A percentile compares a stretch with the other conserved stretches of the same genome.
These are phyloP conservation scores for Eutrema yunnanense DNA, from an alignment of 345 rosid species.

Conservation along the genomic window DNA sequence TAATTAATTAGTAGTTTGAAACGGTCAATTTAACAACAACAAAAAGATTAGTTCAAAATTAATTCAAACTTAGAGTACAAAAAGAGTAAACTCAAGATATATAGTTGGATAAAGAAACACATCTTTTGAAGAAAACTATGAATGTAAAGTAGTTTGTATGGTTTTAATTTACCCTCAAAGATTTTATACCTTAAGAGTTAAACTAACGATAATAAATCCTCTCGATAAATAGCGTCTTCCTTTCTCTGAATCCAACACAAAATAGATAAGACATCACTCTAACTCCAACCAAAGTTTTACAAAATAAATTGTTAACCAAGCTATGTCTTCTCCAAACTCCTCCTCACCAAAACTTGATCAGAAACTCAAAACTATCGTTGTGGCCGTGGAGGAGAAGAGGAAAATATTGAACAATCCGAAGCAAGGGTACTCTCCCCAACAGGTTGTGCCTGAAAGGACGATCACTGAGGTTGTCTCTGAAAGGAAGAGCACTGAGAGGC, in stretches of 20 bases:
- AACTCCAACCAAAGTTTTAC: background rate
- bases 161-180: background rate
- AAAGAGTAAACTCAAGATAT: background rate
- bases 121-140: background rate
- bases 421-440: background rate
- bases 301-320: background rate
- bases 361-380: background rate
- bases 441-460: background rate
- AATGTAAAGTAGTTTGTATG: background rate
- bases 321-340: background rate
- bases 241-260: background rate
- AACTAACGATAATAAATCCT: background rate
- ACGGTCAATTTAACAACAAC: too few species aligned
- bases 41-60: too few species aligned
- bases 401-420: background rate
- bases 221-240: background rate
- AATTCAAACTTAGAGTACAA: background rate
- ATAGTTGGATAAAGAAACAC: background rate
- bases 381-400: background rate
- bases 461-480: background rate
- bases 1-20: too few species aligned
- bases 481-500: background rate
- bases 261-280: background rate
- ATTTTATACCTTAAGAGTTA: constrained; percentile 11
- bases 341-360: background rate